phyloP scores from a whole-genome alignment of 768 basidiomycete species.

The Mycena leptocephala region DNA sequence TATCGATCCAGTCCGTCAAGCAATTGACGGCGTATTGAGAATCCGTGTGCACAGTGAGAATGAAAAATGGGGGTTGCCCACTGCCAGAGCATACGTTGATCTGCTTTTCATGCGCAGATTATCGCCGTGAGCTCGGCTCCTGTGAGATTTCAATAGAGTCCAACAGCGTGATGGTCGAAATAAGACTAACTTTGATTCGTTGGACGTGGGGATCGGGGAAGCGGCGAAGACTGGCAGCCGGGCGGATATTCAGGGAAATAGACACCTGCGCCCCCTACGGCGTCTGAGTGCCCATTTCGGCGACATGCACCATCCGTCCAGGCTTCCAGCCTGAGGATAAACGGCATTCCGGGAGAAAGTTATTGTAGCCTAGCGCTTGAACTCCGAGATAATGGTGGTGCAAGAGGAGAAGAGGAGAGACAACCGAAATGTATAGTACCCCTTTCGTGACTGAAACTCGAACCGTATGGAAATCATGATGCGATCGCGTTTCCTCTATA shows the following conservation, averaged over 20 bases:
- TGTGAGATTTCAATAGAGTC: no score
- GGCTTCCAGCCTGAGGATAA: neutral
- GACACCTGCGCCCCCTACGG: conserved; percentile 16
- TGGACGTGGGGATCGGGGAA: neutral
- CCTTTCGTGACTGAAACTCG: no score
- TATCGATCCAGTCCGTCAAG: neutral
- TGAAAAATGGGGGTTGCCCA: neutral
- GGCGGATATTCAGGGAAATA: neutral
- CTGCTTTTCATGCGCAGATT: neutral
- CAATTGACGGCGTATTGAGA: neutral
- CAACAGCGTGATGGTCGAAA: no score
- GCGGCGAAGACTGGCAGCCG: neutral
- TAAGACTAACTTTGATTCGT: conserved; percentile 18
- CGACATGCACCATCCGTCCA: conserved; percentile 18
- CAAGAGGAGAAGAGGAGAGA: no score
- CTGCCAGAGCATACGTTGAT: neutral
- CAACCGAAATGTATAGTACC: no score
- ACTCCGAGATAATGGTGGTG: no score
- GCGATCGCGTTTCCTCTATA: no score
- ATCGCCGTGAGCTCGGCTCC: conserved; percentile 14
- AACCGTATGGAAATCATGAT: no score
- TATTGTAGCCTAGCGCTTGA: no score
- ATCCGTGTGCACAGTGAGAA: neutral
- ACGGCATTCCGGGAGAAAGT: no score
- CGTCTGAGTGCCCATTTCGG: neutral